These are phyloP conservation scores for Ceratobasidium sp. DNA, from an alignment of 1,284 basidiomycete genomes.

Conservation along the genomic window DNA sequence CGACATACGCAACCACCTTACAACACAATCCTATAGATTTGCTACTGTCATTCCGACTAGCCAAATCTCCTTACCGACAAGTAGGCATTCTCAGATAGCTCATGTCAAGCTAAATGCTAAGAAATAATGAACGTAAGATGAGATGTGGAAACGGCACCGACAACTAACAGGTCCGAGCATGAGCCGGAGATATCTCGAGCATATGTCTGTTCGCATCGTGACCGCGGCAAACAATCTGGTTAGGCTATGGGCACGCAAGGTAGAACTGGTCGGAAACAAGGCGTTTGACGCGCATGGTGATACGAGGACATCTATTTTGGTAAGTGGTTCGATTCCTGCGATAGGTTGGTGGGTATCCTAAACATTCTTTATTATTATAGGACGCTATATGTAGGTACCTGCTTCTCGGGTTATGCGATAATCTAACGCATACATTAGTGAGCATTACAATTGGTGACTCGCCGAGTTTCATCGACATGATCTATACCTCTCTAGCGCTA, in stretches of 20 bases:
- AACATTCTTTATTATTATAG: neutral
- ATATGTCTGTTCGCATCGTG: conserved; percentile 21
- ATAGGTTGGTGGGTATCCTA: neutral
- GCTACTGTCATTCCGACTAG: conserved; percentile 16
- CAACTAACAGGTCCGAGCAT: conserved; percentile 28
- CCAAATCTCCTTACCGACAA: conserved; percentile 20
- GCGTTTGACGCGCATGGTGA: conserved; percentile 21
- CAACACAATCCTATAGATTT: conserved; percentile 7
- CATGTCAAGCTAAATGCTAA: neutral
- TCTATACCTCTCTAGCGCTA: neutral
- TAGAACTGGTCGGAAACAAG: neutral
- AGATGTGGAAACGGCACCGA: conserved; percentile 34
- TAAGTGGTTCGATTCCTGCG: neutral
- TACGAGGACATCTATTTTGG: conserved; percentile 13
- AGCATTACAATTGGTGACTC: conserved; percentile 17
- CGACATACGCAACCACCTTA: neutral
- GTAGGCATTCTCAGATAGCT: neutral
- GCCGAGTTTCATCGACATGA: neutral
- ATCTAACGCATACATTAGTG: neutral
- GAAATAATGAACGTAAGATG: neutral
- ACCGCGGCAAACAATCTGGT: conserved; percentile 16
- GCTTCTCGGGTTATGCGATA: neutral
- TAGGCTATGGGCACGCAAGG: conserved; percentile 12
- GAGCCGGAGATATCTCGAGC: conserved; percentile 28
- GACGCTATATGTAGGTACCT: conserved; percentile 21